A percentile compares a stretch with the other conserved stretches of the same genome.
These are phyloP conservation scores for Curvularia lunata DNA, from an alignment of 2,329 filamentous ascomycete species.

Conservation along the genomic window DNA sequence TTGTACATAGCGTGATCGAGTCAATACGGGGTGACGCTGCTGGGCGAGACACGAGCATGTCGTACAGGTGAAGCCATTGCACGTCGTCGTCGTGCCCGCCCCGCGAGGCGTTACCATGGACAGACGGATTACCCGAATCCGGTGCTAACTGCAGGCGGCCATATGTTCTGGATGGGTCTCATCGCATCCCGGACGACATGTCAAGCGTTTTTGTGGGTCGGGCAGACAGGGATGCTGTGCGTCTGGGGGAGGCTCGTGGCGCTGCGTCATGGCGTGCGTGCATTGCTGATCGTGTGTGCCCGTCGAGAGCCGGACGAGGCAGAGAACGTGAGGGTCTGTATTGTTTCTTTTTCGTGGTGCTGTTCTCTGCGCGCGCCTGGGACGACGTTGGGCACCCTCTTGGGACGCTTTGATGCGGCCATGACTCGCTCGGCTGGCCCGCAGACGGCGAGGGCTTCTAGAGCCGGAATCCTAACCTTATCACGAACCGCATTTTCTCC, in stretches of 20 bases:
- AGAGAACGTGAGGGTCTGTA: not conserved
- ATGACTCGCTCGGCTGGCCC: constrained; percentile 20
- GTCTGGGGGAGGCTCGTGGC: constrained; percentile 22
- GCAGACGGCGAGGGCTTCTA: constrained; percentile 9
- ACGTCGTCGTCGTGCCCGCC: not conserved
- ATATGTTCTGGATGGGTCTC: constrained; percentile 29
- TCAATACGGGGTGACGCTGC: not conserved
- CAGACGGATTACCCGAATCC: constrained; percentile 2
- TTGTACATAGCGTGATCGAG: not conserved
- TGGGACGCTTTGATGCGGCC: constrained; percentile 1
- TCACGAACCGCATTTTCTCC: constrained; percentile 42
- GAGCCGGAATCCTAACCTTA: constrained; percentile 29
- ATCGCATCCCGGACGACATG: constrained; percentile 22
- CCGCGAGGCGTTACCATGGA: constrained; percentile 4
- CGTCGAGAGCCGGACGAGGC: not conserved
- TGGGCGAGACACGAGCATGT: not conserved
- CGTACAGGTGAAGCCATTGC: not conserved
- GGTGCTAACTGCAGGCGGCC: constrained; percentile 12
- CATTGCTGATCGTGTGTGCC: constrained; percentile 3
- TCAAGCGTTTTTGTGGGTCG: constrained; percentile 25
- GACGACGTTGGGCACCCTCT: not conserved
- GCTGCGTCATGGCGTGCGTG: constrained; percentile 19
- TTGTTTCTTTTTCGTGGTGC: not conserved
- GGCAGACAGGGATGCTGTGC: constrained; percentile 22
- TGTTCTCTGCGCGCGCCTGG: not conserved